Conservation (phyloP, 352 stramenopile species). For the Pythium pyrilobum region DNA sequence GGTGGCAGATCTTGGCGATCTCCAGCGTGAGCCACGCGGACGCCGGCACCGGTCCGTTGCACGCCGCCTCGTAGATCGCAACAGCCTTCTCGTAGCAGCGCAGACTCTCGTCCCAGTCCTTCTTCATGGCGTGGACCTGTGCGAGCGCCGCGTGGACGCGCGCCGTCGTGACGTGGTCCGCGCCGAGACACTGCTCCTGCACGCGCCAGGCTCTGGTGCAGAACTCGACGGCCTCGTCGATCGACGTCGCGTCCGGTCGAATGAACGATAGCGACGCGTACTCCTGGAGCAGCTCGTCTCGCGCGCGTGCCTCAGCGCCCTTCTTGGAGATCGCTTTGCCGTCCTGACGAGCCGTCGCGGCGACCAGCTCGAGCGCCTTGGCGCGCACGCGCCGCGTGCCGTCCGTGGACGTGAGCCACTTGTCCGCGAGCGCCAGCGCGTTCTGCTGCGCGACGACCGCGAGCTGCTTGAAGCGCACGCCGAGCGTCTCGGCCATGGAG, state of each 20-base stretch:
- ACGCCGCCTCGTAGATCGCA: slow-evolving; percentile 48
- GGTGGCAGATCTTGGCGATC: slow-evolving; percentile 45
- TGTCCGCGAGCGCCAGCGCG: slow-evolving; percentile 34
- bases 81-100: slow-evolving; percentile 43
- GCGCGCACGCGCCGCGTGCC: slow-evolving; percentile 35
- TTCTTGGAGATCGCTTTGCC: slow-evolving; percentile 40
- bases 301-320: slow-evolving; percentile 37
- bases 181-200: slow-evolving; percentile 41
- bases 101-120: slow-evolving; percentile 31
- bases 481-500: slow-evolving; percentile 41
- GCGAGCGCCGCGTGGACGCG: slow-evolving; percentile 46
- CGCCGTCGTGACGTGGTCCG: slow-evolving; percentile 47
- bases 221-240: slow-evolving; percentile 62
- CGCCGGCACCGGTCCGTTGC: slow-evolving; percentile 46
- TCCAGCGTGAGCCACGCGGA: slow-evolving; percentile 57
- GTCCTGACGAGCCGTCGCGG: slow-evolving; percentile 9
- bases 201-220: slow-evolving; percentile 62
- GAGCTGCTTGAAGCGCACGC: slow-evolving; percentile 49
- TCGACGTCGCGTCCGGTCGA: slow-evolving; percentile 22
- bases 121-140: slow-evolving; percentile 41
- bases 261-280: slow-evolving; percentile 25
- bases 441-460: slow-evolving; percentile 36
- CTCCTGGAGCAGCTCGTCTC: slow-evolving; percentile 33
- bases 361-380: slow-evolving; percentile 38
- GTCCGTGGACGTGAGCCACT: slow-evolving; percentile 47